Base-by-base conservation (phyloP, 345 rosid genomes). In the Bruguiera parviflora region DNA sequence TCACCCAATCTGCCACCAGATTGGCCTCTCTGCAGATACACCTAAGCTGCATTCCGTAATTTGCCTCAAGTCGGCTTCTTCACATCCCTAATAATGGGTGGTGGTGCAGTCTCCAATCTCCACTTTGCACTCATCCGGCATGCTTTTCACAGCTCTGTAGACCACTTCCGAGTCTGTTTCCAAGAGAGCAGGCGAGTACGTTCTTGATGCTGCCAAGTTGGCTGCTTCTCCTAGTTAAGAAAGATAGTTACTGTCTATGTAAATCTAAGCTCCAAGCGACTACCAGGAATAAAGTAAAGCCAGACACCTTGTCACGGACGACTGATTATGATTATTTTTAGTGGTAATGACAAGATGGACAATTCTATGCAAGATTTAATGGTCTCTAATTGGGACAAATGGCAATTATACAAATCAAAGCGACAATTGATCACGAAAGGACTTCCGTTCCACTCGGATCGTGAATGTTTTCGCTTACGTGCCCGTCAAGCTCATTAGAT, bases 401-500 rank as follows among this genome's bases (percentile, higher is more conserved):
- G 37, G 43, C 60, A 27, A 59, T 63, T 28, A 72, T 66, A 68
- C 65, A 63, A 60, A 67, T 19, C 58, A 52, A 43, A 70, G 57
- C 55, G 49, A 32, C 60, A 39, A 58, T 66, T n/a, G 58, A 22
- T 61, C 59, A 52, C 62, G 51, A 16, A 66, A 63, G 53, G 51
- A 25, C 63, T 49, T 31, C 46, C 79, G 73, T 32, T 69, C 69
- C 79, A 77, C 66, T 74, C 55, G 76, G 69, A 55, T 24, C 60
- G 29, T 55, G 60, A 25, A 52, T 67, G 33, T 25, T 46, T 33
- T 53, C 13, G 16, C 27, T 61, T 53, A 28, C 60, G 24, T 66
- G 6, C 75, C 82, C 76, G 77, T 79, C 76, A 78, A 51, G 67
- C 39, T 39, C 47, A 66, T 22, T 64, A 43, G 53, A 65, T 58